Conservation (phyloP, 179 eudicot species). For the Amaranthus tricolor region DNA sequence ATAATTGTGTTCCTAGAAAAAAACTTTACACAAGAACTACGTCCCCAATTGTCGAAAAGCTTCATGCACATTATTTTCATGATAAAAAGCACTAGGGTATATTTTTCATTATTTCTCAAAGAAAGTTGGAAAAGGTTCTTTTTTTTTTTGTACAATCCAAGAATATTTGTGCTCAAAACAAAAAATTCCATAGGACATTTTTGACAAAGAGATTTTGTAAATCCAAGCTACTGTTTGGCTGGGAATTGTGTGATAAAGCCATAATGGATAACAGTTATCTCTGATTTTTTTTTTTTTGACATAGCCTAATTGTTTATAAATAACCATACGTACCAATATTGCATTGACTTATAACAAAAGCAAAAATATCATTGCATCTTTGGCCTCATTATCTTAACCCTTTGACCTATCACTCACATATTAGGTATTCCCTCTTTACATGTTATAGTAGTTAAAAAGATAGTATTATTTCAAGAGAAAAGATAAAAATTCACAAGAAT, state of each 20-base stretch:
- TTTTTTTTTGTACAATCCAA: not conserved
- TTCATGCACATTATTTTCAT: too few relatives aligned
- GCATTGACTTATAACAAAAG: constrained; percentile 4
- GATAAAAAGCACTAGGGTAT: too few relatives aligned
- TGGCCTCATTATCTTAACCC: not conserved
- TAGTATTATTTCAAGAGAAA: too few relatives aligned
- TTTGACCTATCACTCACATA: not conserved
- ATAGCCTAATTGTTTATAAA: constrained; percentile 7
- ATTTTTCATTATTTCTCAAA: too few relatives aligned
- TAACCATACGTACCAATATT: not conserved
- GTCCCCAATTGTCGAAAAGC: too few relatives aligned
- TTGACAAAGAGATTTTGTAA: constrained; percentile 14
- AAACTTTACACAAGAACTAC: too few relatives aligned
- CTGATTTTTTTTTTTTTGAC: not conserved
- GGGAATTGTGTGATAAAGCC: not conserved
- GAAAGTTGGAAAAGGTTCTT: not conserved
- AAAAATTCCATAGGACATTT: not conserved
- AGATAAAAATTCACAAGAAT: too few relatives aligned
- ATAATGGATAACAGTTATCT: not conserved
- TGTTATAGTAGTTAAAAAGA: too few relatives aligned
- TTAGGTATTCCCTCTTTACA: not conserved
- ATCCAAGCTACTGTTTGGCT: constrained; percentile 2
- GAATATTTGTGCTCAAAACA: not conserved
- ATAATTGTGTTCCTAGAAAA: too few relatives aligned
- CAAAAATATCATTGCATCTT: too few relatives aligned